Base-by-base conservation (phyloP, 2,329 filamentous ascomycete genomes). In the Eutypa lata region DNA sequence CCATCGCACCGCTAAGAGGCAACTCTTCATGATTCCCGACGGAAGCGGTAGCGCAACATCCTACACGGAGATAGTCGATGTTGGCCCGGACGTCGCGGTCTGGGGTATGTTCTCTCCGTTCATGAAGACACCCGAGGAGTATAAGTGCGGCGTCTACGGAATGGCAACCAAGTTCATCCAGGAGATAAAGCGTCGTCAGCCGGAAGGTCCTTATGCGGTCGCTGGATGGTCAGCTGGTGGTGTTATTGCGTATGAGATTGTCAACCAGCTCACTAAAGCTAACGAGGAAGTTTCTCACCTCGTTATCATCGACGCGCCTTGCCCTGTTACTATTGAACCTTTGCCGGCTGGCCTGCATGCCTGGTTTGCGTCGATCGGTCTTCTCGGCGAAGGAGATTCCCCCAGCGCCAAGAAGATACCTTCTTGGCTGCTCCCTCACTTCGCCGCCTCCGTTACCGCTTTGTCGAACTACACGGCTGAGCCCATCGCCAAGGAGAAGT, bases 151-250 rank as follows among this genome's bases (percentile, higher is more conserved):
- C 54, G 82, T 89, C 50, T 81, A 85, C 61, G 83, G 83, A 24
- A 82, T 87, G 65, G 81, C 84, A 6, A 71, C 78, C 58, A 80
- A 86, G 65, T 89, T 86, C 69, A 80, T 89, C 38, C 73, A 77
- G 4, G 87, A 90, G 70, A 88, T 91, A 69, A 86, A 84, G 69
- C 81, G 83, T 5, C 85, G 87, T 48, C 87, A 91, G 69, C 83
- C 87, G 3, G 64, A 74, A 21, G 88, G 88, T 0, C 84, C 86
- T 0, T 90, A 89, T 69, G 78, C 79, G 48, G 70, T 91, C 1
- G 81, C 83, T 16, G 89, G 89, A 22, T 91, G 88, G 88, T 89
- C 83, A n/a, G 88, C 87, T 1, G 89, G 88, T 24, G 88, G 88
- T 35, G 86, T 90, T 47, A 84, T 86, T 54, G 86, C 87, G 42